Evolutionary conservation across 768 basidiomycete genomes (phyloP).

Genomic region (Mycena metata): DNA sequence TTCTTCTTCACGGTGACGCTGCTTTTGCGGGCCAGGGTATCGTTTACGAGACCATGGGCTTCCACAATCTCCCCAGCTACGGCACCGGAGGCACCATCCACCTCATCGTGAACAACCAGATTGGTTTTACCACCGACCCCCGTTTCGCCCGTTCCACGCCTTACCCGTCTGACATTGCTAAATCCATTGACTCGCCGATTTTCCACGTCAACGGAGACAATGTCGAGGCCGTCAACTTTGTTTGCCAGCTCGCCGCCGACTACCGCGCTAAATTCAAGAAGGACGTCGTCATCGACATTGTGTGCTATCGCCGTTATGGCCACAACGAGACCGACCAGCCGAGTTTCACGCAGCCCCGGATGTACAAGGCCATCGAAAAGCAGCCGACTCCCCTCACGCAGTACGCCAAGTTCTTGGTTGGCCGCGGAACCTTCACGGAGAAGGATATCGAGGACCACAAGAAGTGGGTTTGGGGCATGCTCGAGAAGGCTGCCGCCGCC

Average conservation of each 20-base stretch:
- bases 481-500: constrained; percentile 95
- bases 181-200: constrained; percentile 97
- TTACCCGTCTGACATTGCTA: constrained; percentile 98
- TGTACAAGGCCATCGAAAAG: constrained; percentile 97
- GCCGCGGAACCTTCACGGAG: constrained; percentile 94
- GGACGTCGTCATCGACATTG: constrained; percentile 98
- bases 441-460: constrained; percentile 98
- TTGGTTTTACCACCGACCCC: constrained; percentile 99
- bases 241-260: constrained; percentile 97
- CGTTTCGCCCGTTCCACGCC: constrained; percentile 97
- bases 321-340: constrained; percentile 99
- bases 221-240: constrained; percentile 97
- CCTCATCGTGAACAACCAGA: constrained; percentile 98
- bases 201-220: constrained; percentile 99
- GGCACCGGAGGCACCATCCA: constrained; percentile 99
- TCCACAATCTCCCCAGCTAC: constrained; percentile 94
- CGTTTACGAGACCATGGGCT: constrained; percentile 99
- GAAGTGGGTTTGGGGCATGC: constrained; percentile 99
- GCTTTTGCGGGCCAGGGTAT: constrained; percentile 99
- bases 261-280: constrained; percentile 99
- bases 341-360: constrained; percentile 97
- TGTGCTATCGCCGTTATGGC: constrained; percentile 99
- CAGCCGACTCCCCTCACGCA: constrained; percentile 93
- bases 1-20: constrained; percentile 97
- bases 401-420: constrained; percentile 92